Evolutionary conservation across 2,329 filamentous ascomycete species (phyloP), one percentile per base, ranked within the genome.

Genomic region (Clonostachys byssicola): DNA sequence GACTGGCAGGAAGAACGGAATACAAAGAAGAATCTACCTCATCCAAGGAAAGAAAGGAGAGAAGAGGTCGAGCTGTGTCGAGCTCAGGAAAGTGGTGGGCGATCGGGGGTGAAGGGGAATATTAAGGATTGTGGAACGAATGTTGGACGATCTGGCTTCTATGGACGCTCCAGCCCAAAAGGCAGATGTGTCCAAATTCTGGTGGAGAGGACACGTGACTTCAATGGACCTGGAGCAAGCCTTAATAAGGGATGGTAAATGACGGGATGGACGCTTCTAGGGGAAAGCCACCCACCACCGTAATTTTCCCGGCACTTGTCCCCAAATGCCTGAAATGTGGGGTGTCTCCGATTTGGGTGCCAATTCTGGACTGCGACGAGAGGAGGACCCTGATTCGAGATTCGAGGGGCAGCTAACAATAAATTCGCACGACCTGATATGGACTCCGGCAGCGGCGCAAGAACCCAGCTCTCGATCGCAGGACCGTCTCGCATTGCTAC

Each of bases 131-230:
- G 58, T 57, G 60, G 50, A 52, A 53, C 36, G 44, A 50, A 46
- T 62, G 56, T 58, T 56, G 62, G 61, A 62, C 62, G 63, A 72
- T 72, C 67, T 73, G 70, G 66, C 70, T 68, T 72, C 65, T 68
- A 63, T 33, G 36, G 36, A 18, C 16, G 17, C 17, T 23, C 40
- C 23, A 55, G 57, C 57, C 56, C 56, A 59, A 70, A 67, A 56
- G 61, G 68, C 62, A 66, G 61, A 72, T 71, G 69, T 73, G 70
- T 67, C 68, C 70, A 67, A 63, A 65, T 66, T 63, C 58, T 55
- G 54, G 57, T 60, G 59, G 62, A 60, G 53, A 35, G 40, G 17
- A 42, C 49, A 51, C 49, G 49, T 51, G 49, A 51, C 23, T 30
- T 8, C 23, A 30, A 10, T 30, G 23, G 23, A 10, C 23, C 23